These are phyloP conservation scores for Aspergillus panamensis DNA, from an alignment of 495 filamentous ascomycete genomes.

Conservation along the genomic window DNA sequence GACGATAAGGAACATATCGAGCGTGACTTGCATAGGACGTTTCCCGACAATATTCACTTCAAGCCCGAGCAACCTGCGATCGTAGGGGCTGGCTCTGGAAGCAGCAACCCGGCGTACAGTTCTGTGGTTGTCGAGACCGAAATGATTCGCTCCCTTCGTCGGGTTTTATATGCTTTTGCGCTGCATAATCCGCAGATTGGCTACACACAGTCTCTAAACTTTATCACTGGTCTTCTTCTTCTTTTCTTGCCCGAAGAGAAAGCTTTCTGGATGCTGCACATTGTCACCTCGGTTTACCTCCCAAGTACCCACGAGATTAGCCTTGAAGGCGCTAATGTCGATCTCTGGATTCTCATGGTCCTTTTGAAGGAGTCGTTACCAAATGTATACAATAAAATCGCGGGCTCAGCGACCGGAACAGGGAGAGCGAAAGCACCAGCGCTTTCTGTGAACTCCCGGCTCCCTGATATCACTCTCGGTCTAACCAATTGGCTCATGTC, in stretches of 20 bases:
- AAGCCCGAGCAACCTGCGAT: slow-evolving; percentile 57
- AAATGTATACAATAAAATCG: slow-evolving; percentile 82
- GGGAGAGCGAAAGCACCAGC: slow-evolving; percentile 36
- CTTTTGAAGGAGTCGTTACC: slow-evolving; percentile 80
- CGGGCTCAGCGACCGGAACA: slow-evolving; percentile 64
- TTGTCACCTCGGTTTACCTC: slow-evolving; percentile 82
- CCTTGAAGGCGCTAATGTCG: slow-evolving; percentile 89
- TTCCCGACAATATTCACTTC: slow-evolving; percentile 91
- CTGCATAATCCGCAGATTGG: slow-evolving; percentile 85
- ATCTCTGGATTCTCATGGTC: slow-evolving; percentile 90
- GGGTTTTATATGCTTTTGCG: slow-evolving; percentile 85
- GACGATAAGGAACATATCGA: slow-evolving; percentile 89
- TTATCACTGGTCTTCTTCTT: slow-evolving; percentile 91
- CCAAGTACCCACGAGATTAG: slow-evolving; percentile 91
- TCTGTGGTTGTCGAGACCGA: slow-evolving; percentile 59
- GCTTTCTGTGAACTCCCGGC: slow-evolving; percentile 52
- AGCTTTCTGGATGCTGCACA: slow-evolving; percentile 89
- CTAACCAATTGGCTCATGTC: slow-evolving; percentile 99
- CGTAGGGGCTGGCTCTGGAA: slow-evolving; percentile 24
- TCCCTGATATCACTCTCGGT: slow-evolving; percentile 88
- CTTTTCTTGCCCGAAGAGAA: slow-evolving; percentile 91
- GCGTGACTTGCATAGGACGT: slow-evolving; percentile 90
- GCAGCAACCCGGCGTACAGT: slow-evolving; percentile 29
- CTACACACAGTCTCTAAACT: slow-evolving; percentile 96
- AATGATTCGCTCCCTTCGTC: slow-evolving; percentile 75